Conservation (phyloP, 352 stramenopile species). For the Phytophthora gonapodyides region DNA sequence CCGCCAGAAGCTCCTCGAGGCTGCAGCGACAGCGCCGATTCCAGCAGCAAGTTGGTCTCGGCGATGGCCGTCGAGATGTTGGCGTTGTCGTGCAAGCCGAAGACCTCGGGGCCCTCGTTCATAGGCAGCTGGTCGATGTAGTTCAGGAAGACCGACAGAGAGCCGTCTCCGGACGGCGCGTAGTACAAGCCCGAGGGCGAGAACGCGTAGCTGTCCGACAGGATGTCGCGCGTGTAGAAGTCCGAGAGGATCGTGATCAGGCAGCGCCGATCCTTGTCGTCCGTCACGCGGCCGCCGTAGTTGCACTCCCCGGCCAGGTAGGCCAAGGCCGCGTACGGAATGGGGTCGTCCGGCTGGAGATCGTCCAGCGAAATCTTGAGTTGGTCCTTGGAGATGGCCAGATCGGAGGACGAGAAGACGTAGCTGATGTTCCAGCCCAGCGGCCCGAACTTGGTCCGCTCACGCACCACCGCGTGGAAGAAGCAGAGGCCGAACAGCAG, state of each 20-base stretch:
- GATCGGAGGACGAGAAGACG: slow-evolving; percentile 83
- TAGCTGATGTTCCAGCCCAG: slow-evolving; percentile 92
- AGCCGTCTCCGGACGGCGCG: slow-evolving; percentile 48
- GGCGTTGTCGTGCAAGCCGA: slow-evolving; percentile 86
- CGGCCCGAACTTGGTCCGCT: slow-evolving; percentile 85
- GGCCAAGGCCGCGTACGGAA: slow-evolving; percentile 91
- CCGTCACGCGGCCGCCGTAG: slow-evolving; percentile 94
- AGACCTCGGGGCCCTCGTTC: slow-evolving; percentile 87
- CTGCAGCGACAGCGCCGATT: slow-evolving; percentile 91
- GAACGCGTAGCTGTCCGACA: slow-evolving; percentile 80
- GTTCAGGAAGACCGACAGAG: slow-evolving; percentile 61
- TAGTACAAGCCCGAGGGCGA: slow-evolving; percentile 86
- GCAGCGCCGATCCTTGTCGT: slow-evolving; percentile 93
- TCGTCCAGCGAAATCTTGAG: slow-evolving; percentile 86
- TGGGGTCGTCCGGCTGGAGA: slow-evolving; percentile 54
- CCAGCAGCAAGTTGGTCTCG: slow-evolving; percentile 85
- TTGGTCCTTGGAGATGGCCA: slow-evolving; percentile 88
- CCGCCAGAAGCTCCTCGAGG: slow-evolving; percentile 59
- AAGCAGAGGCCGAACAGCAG: slow-evolving; percentile 91
- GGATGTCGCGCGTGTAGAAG: slow-evolving; percentile 83
- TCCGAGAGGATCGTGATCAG: slow-evolving; percentile 87
- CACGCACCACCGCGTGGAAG: slow-evolving; percentile 91
- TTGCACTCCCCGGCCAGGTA: slow-evolving; percentile 95
- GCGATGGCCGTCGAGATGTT: slow-evolving; percentile 90
- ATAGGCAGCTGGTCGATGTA: slow-evolving; percentile 87